A percentile compares a stretch with the other conserved stretches of the same genome.
Evolutionary conservation across 164 flowering plant genomes (phyloP).

Genomic region (Nelumbo lutea): DNA sequence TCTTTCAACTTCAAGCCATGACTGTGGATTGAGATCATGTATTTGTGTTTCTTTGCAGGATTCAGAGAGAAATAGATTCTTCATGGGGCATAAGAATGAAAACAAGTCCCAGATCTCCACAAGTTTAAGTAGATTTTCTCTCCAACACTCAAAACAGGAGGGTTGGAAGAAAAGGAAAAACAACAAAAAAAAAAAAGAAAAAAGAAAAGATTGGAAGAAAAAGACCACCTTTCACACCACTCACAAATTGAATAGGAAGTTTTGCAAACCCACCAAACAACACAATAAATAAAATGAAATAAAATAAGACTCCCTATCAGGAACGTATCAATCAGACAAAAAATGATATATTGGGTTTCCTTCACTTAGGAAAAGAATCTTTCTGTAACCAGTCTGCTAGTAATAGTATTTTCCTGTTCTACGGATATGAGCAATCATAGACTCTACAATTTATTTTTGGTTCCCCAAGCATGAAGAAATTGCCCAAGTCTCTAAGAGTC

Average conservation of each 20-base stretch:
- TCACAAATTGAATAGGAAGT: neutral
- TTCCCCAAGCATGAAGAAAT: conserved; percentile 5
- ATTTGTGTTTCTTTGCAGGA: conserved; percentile 79
- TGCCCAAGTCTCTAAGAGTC: conserved; percentile 3
- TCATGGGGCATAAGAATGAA: conserved; percentile 79
- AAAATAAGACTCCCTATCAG: neutral
- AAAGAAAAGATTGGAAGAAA: neutral
- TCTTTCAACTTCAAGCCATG: conserved; percentile 99
- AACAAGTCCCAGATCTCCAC: conserved; percentile 94
- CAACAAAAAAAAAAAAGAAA: neutral
- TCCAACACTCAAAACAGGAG: conserved; percentile 19
- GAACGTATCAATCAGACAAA: no score
- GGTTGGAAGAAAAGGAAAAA: neutral
- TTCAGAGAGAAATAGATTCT: conserved; percentile 73
- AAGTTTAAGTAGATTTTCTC: conserved; percentile 31
- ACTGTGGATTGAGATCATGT: conserved; percentile 80
- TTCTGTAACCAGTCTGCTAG: neutral
- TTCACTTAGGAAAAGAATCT: neutral
- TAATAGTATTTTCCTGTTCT: neutral
- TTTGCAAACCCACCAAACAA: conserved; percentile 12
- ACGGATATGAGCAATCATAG: neutral
- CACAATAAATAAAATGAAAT: neutral
- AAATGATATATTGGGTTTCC: neutral
- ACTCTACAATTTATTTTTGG: neutral
- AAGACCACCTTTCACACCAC: conserved; percentile 11